Conservation (phyloP, 169 alveolate species). For the Eimeria falciformis region DNA sequence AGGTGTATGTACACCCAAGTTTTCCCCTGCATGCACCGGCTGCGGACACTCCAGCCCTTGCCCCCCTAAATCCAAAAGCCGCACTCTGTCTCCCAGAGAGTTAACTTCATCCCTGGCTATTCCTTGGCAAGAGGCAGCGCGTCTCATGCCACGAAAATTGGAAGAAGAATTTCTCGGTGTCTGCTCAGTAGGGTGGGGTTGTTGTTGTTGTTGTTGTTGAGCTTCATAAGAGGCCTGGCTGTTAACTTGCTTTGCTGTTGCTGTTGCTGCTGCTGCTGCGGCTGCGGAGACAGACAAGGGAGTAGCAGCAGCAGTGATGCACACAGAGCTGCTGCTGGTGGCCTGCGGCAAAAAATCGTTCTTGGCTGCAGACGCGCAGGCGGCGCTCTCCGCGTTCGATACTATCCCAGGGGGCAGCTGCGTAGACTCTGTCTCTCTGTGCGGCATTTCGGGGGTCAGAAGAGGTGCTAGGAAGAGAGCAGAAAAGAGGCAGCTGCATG, state of each 20-base stretch:
- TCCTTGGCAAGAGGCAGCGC: background rate
- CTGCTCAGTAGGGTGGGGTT: background rate
- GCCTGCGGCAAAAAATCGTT: background rate
- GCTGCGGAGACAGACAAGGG: conserved; percentile 52
- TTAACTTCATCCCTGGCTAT: background rate
- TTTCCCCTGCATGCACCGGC: background rate
- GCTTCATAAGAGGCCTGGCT: background rate
- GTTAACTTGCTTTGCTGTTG: background rate
- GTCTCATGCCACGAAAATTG: no score
- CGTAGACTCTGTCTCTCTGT: background rate
- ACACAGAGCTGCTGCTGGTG: conserved; percentile 2
- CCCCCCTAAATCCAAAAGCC: background rate
- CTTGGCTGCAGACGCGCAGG: background rate
- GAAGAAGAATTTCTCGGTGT: background rate
- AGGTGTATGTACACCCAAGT: background rate
- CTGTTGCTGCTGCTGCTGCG: background rate
- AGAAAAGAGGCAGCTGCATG: background rate
- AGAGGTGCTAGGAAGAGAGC: background rate
- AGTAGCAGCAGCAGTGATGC: conserved; percentile 50
- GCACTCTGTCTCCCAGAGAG: background rate
- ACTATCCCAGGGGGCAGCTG: background rate
- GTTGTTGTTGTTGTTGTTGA: no score
- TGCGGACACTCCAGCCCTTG: background rate
- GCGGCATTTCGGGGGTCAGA: background rate
- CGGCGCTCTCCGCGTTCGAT: background rate